Conservation (phyloP, 148 eudicot species). For the Vaccinium myrtillus region DNA sequence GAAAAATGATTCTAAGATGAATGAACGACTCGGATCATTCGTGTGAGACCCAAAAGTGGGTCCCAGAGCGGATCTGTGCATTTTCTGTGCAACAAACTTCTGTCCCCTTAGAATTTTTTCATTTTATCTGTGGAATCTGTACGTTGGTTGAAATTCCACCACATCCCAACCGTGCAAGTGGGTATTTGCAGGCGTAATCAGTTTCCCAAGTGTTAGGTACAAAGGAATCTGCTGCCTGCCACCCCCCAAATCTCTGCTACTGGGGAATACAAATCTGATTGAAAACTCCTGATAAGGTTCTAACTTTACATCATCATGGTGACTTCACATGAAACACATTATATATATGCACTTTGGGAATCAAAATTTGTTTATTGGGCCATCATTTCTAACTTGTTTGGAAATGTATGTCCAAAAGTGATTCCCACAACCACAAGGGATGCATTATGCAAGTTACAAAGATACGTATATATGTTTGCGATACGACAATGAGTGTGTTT, state of each 20-base stretch:
- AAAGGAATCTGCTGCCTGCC: slow-evolving; percentile 14
- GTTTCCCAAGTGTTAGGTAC: slow-evolving; percentile 17
- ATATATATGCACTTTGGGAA: neutral
- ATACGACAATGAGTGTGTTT: no score
- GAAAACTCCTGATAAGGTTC: slow-evolving; percentile 10
- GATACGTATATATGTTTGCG: no score
- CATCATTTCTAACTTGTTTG: neutral
- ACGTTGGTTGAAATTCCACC: slow-evolving; percentile 13
- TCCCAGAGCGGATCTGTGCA: no score
- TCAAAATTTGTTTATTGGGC: neutral
- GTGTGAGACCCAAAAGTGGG: no score
- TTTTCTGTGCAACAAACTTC: no score
- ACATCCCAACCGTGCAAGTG: neutral
- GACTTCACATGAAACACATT: slow-evolving; percentile 12
- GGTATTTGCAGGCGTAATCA: slow-evolving; percentile 16
- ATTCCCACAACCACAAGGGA: neutral
- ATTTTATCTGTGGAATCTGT: neutral
- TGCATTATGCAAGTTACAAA: neutral
- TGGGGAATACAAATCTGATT: slow-evolving; percentile 10
- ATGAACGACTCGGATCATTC: no score
- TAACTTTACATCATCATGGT: neutral
- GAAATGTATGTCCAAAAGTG: neutral
- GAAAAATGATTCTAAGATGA: no score
- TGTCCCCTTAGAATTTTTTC: no score
- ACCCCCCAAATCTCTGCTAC: slow-evolving; percentile 8